Conservation (phyloP, 345 rosid genomes). For the Moricandia arvensis region DNA sequence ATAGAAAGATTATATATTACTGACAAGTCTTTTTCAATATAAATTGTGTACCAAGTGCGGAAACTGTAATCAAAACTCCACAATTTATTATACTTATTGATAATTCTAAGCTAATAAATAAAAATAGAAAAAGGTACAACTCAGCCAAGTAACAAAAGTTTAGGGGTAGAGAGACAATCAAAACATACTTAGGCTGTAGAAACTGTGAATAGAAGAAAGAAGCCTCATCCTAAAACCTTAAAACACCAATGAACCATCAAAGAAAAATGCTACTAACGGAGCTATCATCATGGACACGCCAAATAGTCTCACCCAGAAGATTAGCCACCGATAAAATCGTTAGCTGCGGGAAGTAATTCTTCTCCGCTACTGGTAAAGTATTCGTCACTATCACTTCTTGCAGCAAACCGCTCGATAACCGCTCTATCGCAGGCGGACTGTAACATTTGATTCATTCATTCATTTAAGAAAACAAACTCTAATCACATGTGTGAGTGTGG, state of each 20-base stretch:
- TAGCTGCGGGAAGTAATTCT: constrained; percentile 77
- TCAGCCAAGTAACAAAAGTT: neutral
- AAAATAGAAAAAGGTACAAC: neutral
- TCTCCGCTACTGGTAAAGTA: constrained; percentile 65
- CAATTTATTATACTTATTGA: neutral
- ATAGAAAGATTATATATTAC: neutral
- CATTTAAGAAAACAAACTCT: neutral
- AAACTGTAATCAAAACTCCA: neutral
- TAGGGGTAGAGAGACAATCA: constrained; percentile 6
- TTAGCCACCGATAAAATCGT: constrained; percentile 78
- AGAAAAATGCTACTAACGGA: constrained; percentile 72
- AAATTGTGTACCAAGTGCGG: neutral
- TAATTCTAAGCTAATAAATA: neutral
- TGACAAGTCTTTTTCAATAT: neutral
- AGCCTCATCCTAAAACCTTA: constrained; percentile 10
- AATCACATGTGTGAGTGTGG: neutral
- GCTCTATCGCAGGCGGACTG: constrained; percentile 83
- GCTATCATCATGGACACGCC: constrained; percentile 89
- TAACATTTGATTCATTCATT: neutral
- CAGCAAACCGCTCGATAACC: constrained; percentile 71
- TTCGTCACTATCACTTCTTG: constrained; percentile 84
- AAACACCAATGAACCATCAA: constrained; percentile 26
- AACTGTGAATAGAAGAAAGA: neutral
- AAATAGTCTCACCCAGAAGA: constrained; percentile 78
- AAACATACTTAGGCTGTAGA: constrained; percentile 24